These are phyloP conservation scores for Candida dendrica DNA, from an alignment of 805 yeast genomes.

Conservation along the genomic window DNA sequence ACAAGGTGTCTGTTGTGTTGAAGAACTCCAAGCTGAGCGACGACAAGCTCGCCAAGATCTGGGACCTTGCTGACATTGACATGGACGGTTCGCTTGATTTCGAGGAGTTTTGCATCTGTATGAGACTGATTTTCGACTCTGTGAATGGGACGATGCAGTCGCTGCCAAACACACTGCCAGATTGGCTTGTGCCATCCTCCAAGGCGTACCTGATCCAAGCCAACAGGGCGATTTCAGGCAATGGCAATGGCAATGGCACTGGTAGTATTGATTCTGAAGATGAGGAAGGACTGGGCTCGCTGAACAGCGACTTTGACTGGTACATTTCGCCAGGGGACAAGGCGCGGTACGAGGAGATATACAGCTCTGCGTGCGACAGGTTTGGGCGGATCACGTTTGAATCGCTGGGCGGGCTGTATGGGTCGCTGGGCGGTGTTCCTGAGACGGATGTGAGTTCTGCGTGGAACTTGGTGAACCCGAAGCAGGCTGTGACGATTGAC, in stretches of 20 bases:
- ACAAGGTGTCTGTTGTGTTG: slow-evolving; percentile 76
- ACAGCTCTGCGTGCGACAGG: slow-evolving; percentile 64
- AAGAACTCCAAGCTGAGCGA: slow-evolving; percentile 83
- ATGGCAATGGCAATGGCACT: slow-evolving; percentile 15
- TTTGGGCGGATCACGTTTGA: slow-evolving; percentile 77
- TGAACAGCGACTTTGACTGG: slow-evolving; percentile 67
- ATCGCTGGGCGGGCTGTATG: slow-evolving; percentile 61
- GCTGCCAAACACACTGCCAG: slow-evolving; percentile 73
- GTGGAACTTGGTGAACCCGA: slow-evolving; percentile 94
- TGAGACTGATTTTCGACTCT: slow-evolving; percentile 88
- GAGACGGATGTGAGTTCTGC: slow-evolving; percentile 80
- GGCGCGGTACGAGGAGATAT: slow-evolving; percentile 68
- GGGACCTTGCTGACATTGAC: slow-evolving; percentile 93
- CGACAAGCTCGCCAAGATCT: slow-evolving; percentile 69
- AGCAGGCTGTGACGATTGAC: slow-evolving; percentile 78
- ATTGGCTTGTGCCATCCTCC: slow-evolving; percentile 88
- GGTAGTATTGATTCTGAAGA: slow-evolving; percentile 59
- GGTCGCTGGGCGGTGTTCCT: slow-evolving; percentile 66
- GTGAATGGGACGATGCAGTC: slow-evolving; percentile 62
- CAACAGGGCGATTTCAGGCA: slow-evolving; percentile 47
- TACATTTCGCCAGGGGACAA: slow-evolving; percentile 89
- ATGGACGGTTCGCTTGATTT: slow-evolving; percentile 87
- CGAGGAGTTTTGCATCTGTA: slow-evolving; percentile 96
- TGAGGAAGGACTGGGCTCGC: slow-evolving; percentile 16
- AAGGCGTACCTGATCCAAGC: slow-evolving; percentile 84